Conservation (phyloP, 192 early-diverging fungal genomes). For the Backusella mclennaniae region DNA sequence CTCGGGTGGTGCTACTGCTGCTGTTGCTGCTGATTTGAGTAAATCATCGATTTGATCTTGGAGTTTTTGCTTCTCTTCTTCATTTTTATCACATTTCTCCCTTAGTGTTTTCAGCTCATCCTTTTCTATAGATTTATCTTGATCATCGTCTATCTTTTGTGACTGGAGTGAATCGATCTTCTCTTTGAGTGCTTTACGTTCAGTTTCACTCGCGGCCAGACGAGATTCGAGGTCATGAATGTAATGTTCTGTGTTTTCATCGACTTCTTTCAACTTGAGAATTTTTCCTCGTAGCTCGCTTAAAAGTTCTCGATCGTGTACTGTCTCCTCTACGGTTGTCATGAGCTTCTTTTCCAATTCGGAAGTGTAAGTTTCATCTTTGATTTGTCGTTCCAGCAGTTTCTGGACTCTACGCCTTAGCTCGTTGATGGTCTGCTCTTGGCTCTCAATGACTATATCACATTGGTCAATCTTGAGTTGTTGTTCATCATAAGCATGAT, state of each 20-base stretch:
- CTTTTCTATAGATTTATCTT: background rate
- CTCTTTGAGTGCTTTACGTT: slow-evolving; percentile 8
- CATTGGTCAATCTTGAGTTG: slow-evolving; percentile 49
- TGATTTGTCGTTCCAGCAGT: slow-evolving; percentile 41
- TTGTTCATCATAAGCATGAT: slow-evolving; percentile 55
- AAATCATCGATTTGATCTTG: slow-evolving; percentile 3
- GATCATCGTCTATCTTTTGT: background rate
- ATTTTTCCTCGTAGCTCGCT: slow-evolving; percentile 39
- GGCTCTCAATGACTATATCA: slow-evolving; percentile 44
- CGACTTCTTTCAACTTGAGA: slow-evolving; percentile 55
- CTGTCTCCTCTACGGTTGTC: slow-evolving; percentile 25
- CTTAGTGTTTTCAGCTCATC: background rate
- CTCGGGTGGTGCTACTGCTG: background rate
- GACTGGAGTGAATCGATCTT: slow-evolving; percentile 1
- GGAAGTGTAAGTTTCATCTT: slow-evolving; percentile 46
- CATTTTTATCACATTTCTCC: slow-evolving; percentile 10
- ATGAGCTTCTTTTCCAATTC: slow-evolving; percentile 39
- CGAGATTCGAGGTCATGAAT: slow-evolving; percentile 41
- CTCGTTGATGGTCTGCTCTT: slow-evolving; percentile 48
- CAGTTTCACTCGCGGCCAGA: slow-evolving; percentile 22
- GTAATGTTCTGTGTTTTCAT: slow-evolving; percentile 43
- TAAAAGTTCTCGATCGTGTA: slow-evolving; percentile 37
- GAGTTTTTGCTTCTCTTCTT: background rate
- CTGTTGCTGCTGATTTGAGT: background rate
- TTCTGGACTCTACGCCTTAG: slow-evolving; percentile 40